phyloP scores from a whole-genome alignment of 2,329 filamentous ascomycete species.

The Alternaria tenuissima region DNA sequence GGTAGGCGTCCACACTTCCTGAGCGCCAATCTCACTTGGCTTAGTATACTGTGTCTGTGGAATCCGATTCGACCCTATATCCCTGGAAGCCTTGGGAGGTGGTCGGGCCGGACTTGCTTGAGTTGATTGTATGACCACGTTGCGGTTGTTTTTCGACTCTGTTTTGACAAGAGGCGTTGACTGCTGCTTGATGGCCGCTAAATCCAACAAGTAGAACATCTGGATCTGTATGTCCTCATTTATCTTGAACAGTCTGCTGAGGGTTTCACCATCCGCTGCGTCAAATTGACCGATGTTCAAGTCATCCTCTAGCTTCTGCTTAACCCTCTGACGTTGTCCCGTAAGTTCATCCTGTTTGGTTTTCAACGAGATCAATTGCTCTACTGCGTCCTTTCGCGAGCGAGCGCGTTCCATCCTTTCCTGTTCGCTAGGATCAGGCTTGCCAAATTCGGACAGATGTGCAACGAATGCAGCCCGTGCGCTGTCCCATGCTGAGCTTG shows the following conservation, averaged over 20 bases:
- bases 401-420: constrained; percentile 36
- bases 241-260: constrained; percentile 35
- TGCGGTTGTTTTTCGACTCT: constrained; percentile 18
- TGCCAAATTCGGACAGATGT: constrained; percentile 36
- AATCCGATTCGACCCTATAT: constrained; percentile 26
- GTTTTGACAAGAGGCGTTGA: constrained; percentile 14
- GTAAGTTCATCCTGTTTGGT: constrained; percentile 27
- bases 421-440: constrained; percentile 28
- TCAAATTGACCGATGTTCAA: constrained; percentile 40
- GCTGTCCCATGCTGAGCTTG: constrained; percentile 36
- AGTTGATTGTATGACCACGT: constrained; percentile 43
- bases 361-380: constrained; percentile 36
- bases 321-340: constrained; percentile 30
- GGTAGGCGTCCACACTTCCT: constrained; percentile 38
- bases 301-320: constrained; percentile 42
- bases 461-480: constrained; percentile 36
- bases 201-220: constrained; percentile 37
- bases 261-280: constrained; percentile 32
- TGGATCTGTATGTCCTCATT: constrained; percentile 41
- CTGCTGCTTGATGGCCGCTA: constrained; percentile 37
- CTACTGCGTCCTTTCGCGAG: constrained; percentile 42
- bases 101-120: constrained; percentile 36
- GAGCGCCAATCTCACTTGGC: constrained; percentile 41
- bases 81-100: constrained; percentile 12
- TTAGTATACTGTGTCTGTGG: constrained; percentile 48